Base-by-base conservation (phyloP, 2,329 filamentous ascomycete species). In the Pseudogymnoascus sp. region DNA sequence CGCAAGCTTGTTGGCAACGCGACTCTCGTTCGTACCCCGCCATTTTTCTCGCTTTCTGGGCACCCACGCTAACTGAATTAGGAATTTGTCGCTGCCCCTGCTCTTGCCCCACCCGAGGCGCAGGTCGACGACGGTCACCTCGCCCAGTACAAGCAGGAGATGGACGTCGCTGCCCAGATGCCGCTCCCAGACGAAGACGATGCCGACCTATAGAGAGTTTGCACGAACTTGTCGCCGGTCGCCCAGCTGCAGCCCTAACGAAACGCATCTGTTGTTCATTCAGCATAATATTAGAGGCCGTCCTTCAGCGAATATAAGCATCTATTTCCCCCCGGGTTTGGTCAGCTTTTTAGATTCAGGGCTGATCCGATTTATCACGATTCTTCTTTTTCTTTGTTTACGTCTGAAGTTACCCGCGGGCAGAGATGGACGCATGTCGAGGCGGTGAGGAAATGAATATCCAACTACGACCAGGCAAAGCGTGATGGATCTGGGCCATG, bases 1-100 rank as follows among this genome's bases (percentile, higher is more conserved):
- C 88, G 95, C 79, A 99, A 99, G 88, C 88, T 99, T 64, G 93
- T 96, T 72, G 95, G 93, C 79, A 97, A 97, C 85, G 83, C 91
- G 73, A 79, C 81, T 74, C 80, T 96, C 77, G 90, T 95, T 81
- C 71, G 88, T 80, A 62, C 12, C 55, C 38, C n/a, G 41, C 64
- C 67, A 59, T 67, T 72, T 59, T 66, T 68, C 59, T 68, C 67
- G 59, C 65, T 52, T 62, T 31, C 12, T 23, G 41, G 62, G 28
- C 40, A 52, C 25, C 18, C 16, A 16, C 31, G 58, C 14, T 11
- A 40, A 37, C n/a, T 23, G 43, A 31, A 35, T 41, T 69, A 96
- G 91, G 93, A 97, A 78, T 97, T 99, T 75, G 93, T 97, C 72
- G 95, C 95, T 73, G 93, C 91, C 67, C 90, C 91, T 67, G 95